Evolutionary conservation across 2,329 filamentous ascomycete species (phyloP).

Genomic region (Exophiala sideris): DNA sequence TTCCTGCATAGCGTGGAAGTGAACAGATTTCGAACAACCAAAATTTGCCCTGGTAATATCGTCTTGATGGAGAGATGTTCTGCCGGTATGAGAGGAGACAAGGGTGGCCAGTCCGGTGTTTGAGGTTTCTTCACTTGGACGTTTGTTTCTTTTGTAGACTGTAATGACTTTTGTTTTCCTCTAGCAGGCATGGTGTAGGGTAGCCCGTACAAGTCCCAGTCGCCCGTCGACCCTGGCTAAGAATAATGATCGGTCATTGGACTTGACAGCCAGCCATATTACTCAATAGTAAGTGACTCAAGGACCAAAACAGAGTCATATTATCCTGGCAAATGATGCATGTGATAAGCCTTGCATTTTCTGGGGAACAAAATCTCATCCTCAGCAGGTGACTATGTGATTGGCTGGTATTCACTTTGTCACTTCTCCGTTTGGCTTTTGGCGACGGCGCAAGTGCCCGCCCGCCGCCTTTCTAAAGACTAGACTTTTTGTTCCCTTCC

Average conservation of each 20-base stretch:
- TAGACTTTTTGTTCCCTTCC: conserved; percentile 4
- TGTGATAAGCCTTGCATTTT: background rate
- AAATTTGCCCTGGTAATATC: conserved; percentile 62
- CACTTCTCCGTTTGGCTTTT: no score
- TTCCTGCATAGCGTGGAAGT: conserved; percentile 69
- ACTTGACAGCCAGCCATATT: background rate
- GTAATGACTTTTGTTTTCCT: conserved; percentile 11
- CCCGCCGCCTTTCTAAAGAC: conserved; percentile 4
- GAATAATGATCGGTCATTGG: background rate
- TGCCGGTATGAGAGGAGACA: conserved; percentile 66
- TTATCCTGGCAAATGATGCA: background rate
- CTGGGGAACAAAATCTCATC: conserved; percentile 2
- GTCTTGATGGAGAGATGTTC: conserved; percentile 60
- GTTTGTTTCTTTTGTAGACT: background rate
- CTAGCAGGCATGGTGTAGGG: conserved; percentile 15
- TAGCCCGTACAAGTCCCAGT: background rate
- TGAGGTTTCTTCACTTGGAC: conserved; percentile 11
- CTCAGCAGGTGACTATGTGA: conserved; percentile 1
- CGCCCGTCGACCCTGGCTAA: background rate
- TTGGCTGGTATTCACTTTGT: conserved; percentile 1
- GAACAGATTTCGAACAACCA: conserved; percentile 71
- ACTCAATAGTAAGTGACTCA: background rate
- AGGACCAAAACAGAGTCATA: background rate
- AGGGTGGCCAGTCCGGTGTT: conserved; percentile 65
- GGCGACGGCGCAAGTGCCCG: background rate